These are phyloP conservation scores for Alternaria angustiovoidea DNA, from an alignment of 2,329 filamentous ascomycete species.

Conservation along the genomic window DNA sequence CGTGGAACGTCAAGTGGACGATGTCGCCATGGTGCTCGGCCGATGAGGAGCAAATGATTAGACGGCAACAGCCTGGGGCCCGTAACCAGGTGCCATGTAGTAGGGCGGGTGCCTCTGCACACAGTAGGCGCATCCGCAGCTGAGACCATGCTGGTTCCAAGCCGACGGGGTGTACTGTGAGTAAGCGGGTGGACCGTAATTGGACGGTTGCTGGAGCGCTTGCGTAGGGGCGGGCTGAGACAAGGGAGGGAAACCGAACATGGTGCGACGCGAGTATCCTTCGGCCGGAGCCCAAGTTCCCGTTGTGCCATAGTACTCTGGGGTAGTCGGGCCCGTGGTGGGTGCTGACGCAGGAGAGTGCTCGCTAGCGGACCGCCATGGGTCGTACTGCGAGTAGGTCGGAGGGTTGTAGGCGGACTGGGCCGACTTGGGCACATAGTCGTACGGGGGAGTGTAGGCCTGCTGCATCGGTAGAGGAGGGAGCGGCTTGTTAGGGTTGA, in stretches of 20 bases:
- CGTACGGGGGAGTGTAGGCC: slow-evolving; percentile 51
- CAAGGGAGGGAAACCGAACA: slow-evolving; percentile 51
- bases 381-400: slow-evolving; percentile 51
- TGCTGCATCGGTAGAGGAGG: slow-evolving; percentile 49
- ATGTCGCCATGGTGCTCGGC: slow-evolving; percentile 3
- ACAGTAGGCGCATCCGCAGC: slow-evolving; percentile 51
- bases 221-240: slow-evolving; percentile 45
- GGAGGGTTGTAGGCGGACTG: slow-evolving; percentile 49
- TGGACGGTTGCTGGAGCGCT: slow-evolving; percentile 55
- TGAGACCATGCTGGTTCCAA: slow-evolving; percentile 50
- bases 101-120: slow-evolving; percentile 49
- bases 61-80: slow-evolving; percentile 50
- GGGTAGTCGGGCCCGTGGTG: slow-evolving; percentile 62
- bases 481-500: slow-evolving; percentile 57
- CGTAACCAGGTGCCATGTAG: slow-evolving; percentile 51
- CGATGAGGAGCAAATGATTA: slow-evolving; percentile 16
- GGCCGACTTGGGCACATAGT: slow-evolving; percentile 47
- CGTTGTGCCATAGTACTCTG: slow-evolving; percentile 60
- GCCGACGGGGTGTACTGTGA: slow-evolving; percentile 47
- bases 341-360: slow-evolving; percentile 63
- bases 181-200: slow-evolving; percentile 47
- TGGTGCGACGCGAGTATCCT: slow-evolving; percentile 53
- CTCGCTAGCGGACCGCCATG: slow-evolving; percentile 54
- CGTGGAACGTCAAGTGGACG: slow-evolving; percentile 19
- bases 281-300: slow-evolving; percentile 58